Percentiles rank a stretch among this genome's conserved stretches.
Evolutionary conservation across 495 filamentous ascomycete genomes (phyloP).

Genomic region (Trichoderma erinaceum): DNA sequence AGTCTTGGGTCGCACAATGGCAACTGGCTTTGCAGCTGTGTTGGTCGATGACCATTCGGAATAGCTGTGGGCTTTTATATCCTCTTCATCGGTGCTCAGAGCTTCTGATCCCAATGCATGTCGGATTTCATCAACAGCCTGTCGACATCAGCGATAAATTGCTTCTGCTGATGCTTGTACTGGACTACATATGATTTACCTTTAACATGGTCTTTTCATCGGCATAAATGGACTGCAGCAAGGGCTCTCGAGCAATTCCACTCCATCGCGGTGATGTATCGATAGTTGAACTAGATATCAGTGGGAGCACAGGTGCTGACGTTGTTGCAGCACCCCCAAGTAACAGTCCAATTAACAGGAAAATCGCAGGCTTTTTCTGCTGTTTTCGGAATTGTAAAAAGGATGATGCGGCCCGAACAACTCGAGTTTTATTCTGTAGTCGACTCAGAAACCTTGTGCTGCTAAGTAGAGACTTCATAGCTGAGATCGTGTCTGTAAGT

Average conservation of each 20-base stretch:
- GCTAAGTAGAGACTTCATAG: not conserved
- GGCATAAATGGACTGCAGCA: conserved; percentile 1
- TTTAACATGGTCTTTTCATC: conserved; percentile 9
- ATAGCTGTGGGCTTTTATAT: conserved; percentile 70
- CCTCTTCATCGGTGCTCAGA: conserved; percentile 68
- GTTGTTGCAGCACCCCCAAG: not conserved
- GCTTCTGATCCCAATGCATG: conserved; percentile 44
- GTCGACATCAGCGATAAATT: not conserved
- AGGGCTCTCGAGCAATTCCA: not conserved
- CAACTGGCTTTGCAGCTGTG: conserved; percentile 61
- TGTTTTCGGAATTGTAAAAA: not conserved
- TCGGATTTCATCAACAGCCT: not conserved
- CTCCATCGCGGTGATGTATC: not conserved
- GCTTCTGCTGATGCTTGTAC: not conserved
- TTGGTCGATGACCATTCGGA: conserved; percentile 86
- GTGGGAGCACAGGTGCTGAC: not conserved
- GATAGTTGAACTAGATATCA: not conserved
- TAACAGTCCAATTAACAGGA: not conserved
- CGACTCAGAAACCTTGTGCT: not conserved
- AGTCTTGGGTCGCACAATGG: conserved; percentile 63
- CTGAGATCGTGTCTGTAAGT: not conserved
- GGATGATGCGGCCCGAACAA: not conserved
- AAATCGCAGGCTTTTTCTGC: not conserved
- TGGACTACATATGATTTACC: not conserved
- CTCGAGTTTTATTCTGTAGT: not conserved